Percentiles rank a stretch among this genome's conserved stretches.
These are phyloP conservation scores for Magnaporthales sp. DNA, from an alignment of 2,329 filamentous ascomycete species.

Conservation along the genomic window DNA sequence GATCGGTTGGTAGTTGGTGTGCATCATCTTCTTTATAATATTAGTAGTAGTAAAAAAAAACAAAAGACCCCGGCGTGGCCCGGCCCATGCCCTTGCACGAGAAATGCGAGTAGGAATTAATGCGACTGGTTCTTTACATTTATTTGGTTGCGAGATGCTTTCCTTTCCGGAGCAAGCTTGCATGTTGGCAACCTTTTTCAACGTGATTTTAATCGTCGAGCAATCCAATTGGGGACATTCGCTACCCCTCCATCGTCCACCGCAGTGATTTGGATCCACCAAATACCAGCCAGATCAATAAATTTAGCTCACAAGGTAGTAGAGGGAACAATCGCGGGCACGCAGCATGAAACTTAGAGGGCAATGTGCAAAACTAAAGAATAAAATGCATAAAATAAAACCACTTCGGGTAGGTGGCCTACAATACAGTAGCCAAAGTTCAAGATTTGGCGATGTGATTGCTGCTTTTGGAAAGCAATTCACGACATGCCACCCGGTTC, in stretches of 20 bases:
- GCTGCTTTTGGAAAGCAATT: constrained; percentile 1
- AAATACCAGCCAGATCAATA: neutral
- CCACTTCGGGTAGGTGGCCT: neutral
- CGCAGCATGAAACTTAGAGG: neutral
- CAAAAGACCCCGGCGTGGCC: too few relatives aligned
- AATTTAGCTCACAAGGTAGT: neutral
- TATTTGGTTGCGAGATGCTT: neutral
- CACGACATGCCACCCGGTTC: neutral
- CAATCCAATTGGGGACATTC: neutral
- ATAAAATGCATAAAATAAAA: neutral
- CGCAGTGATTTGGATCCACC: neutral
- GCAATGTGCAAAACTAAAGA: neutral
- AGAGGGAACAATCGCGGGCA: neutral
- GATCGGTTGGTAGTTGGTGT: too few relatives aligned
- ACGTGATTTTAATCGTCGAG: neutral
- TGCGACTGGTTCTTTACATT: neutral
- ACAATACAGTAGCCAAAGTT: neutral
- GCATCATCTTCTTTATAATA: too few relatives aligned
- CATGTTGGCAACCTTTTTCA: neutral
- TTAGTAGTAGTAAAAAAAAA: too few relatives aligned
- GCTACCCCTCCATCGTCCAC: neutral
- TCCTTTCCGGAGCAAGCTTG: neutral
- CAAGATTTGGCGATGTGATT: neutral
- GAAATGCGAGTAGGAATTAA: neutral
- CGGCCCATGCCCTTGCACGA: neutral